phyloP scores from a whole-genome alignment of 2,329 filamentous ascomycete species.

The Cladosporium sphaerospermum region DNA sequence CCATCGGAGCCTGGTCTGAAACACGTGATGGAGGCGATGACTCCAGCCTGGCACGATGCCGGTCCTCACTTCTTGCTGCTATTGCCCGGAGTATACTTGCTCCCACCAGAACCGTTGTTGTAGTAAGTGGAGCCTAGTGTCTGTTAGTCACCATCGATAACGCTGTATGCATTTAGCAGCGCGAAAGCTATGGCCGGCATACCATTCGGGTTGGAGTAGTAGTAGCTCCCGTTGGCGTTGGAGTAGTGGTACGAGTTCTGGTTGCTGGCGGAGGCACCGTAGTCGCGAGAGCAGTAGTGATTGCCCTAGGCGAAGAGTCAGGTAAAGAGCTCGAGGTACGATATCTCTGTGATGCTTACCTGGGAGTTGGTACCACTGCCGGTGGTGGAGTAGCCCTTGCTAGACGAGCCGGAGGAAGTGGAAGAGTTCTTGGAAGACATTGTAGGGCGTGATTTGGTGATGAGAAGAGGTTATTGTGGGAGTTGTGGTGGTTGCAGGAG shows the following conservation, averaged over 20 bases:
- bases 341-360: slow-evolving; percentile 34
- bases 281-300: slow-evolving; percentile 60
- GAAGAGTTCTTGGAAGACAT: slow-evolving; percentile 6
- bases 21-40: too few species aligned
- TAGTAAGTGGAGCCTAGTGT: slow-evolving; percentile 56
- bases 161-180: background rate
- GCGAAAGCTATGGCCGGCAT: background rate
- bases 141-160: background rate
- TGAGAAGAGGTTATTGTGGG: background rate
- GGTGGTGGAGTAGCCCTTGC: slow-evolving; percentile 33
- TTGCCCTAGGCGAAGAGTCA: slow-evolving; percentile 48
- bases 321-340: background rate
- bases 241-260: slow-evolving; percentile 62
- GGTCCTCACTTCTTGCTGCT: background rate
- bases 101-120: slow-evolving; percentile 52
- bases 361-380: slow-evolving; percentile 56
- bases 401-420: slow-evolving; percentile 12
- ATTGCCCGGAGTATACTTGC: slow-evolving; percentile 49
- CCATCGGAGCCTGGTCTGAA: too few species aligned
- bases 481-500: background rate
- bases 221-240: slow-evolving; percentile 58
- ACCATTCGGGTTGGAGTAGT: slow-evolving; percentile 51
- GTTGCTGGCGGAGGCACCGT: slow-evolving; percentile 51
- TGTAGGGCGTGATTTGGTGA: background rate
- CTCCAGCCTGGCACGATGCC: too few species aligned